Percentiles rank a stretch among this genome's conserved stretches.
These are phyloP conservation scores for Pichia sp. DNA, from an alignment of 1,139 yeast species.

Conservation along the genomic window DNA sequence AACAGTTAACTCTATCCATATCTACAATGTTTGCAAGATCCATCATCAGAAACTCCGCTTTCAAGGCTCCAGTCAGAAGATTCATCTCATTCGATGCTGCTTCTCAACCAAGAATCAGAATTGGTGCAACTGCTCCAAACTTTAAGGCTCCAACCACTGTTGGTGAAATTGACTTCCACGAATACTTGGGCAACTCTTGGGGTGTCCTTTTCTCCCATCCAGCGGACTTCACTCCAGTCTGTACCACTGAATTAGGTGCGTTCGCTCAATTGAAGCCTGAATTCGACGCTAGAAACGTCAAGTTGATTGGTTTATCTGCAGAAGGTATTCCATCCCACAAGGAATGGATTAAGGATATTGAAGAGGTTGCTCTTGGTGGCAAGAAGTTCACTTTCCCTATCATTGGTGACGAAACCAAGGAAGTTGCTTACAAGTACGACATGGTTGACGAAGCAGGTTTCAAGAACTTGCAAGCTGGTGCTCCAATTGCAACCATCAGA, in stretches of 20 bases:
- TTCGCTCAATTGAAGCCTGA: slow-evolving; percentile 81
- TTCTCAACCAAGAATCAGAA: slow-evolving; percentile 59
- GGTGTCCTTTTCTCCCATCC: slow-evolving; percentile 85
- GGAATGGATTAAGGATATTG: slow-evolving; percentile 82
- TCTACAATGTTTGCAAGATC: slow-evolving; percentile 27
- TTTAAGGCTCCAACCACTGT: slow-evolving; percentile 71
- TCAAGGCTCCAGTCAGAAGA: slow-evolving; percentile 29
- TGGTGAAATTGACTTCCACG: slow-evolving; percentile 71
- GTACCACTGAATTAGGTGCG: slow-evolving; percentile 93
- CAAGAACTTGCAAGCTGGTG: slow-evolving; percentile 62
- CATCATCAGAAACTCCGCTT: slow-evolving; percentile 18
- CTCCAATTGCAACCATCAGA: slow-evolving; percentile 65
- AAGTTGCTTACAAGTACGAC: slow-evolving; percentile 77
- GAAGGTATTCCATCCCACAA: slow-evolving; percentile 71
- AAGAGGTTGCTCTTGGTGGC: slow-evolving; percentile 61
- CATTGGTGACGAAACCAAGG: slow-evolving; percentile 75
- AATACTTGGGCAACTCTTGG: slow-evolving; percentile 78
- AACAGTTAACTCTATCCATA: background rate
- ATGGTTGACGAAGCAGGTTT: slow-evolving; percentile 90
- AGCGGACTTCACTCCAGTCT: slow-evolving; percentile 91
- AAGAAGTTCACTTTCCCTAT: slow-evolving; percentile 74
- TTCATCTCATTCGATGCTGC: slow-evolving; percentile 47
- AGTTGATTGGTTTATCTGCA: slow-evolving; percentile 80
- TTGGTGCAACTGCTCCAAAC: slow-evolving; percentile 73
- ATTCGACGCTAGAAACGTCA: slow-evolving; percentile 70